phyloP scores from a whole-genome alignment of 2,329 filamentous ascomycete genomes.

The Colletotrichum filicis region DNA sequence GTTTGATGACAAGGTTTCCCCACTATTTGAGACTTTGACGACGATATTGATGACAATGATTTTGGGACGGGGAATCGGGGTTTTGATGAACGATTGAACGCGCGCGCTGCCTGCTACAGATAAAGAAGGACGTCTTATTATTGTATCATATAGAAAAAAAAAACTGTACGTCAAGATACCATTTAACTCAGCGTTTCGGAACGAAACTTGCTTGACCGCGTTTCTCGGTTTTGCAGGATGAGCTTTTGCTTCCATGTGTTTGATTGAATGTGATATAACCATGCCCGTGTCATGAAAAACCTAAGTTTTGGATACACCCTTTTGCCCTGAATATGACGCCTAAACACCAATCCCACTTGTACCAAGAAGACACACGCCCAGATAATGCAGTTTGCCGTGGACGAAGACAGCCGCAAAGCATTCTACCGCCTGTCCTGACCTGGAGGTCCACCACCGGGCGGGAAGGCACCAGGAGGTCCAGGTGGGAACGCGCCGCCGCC shows the following conservation, averaged over 20 bases:
- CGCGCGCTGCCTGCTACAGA: slow-evolving; percentile 17
- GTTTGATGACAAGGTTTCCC: neutral
- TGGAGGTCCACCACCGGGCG: slow-evolving; percentile 44
- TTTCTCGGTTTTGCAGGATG: neutral
- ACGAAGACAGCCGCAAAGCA: neutral
- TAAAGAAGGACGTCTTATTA: slow-evolving; percentile 5
- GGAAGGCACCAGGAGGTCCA: slow-evolving; percentile 49
- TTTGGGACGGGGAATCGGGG: neutral
- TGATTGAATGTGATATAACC: slow-evolving; percentile 25
- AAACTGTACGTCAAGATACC: slow-evolving; percentile 28
- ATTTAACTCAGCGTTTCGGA: neutral
- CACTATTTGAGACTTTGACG: neutral
- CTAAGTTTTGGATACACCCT: slow-evolving; percentile 10
- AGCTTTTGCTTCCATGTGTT: neutral
- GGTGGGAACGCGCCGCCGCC: slow-evolving; percentile 49
- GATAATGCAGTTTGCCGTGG: neutral
- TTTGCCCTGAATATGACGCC: slow-evolving; percentile 41
- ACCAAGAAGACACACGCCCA: slow-evolving; percentile 11
- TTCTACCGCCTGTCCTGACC: slow-evolving; percentile 54
- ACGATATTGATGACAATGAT: slow-evolving; percentile 15
- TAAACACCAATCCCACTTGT: slow-evolving; percentile 39
- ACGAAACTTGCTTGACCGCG: neutral
- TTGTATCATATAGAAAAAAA: slow-evolving; percentile 30
- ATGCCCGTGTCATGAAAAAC: slow-evolving; percentile 20
- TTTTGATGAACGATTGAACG: slow-evolving; percentile 5